A percentile compares a stretch with the other conserved stretches of the same genome.
Conservation (phyloP, 2,329 filamentous ascomycete genomes). For the Scedosporium boydii region DNA sequence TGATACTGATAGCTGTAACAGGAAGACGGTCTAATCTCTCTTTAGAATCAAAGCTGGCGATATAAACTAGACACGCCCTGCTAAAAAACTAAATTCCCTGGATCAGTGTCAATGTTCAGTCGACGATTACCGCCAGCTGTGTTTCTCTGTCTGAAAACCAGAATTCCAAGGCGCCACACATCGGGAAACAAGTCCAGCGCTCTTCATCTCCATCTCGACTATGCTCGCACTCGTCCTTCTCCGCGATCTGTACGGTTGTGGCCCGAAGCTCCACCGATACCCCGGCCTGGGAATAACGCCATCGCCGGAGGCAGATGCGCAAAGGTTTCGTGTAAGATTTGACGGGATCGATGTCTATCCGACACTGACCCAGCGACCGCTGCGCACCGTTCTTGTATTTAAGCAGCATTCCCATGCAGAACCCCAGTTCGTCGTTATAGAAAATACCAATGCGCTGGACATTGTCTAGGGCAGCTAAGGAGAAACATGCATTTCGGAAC, state of each 20-base stretch:
- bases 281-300: background rate
- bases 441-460: slow-evolving; percentile 8
- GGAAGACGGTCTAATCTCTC: no score
- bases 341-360: slow-evolving; percentile 9
- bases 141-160: slow-evolving; percentile 11
- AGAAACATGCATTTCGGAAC: slow-evolving; percentile 9
- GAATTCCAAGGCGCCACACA: slow-evolving; percentile 10
- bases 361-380: slow-evolving; percentile 12
- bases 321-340: slow-evolving; percentile 7
- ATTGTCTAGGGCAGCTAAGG: slow-evolving; percentile 6
- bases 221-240: slow-evolving; percentile 6
- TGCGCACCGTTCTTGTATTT: slow-evolving; percentile 10
- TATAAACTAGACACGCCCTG: no score
- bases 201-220: slow-evolving; percentile 5
- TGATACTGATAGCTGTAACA: no score
- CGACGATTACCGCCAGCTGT: slow-evolving; percentile 6
- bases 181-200: slow-evolving; percentile 10
- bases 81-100: no score
- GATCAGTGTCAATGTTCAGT: background rate
- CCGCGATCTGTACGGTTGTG: slow-evolving; percentile 5
- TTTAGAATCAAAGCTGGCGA: no score
- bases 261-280: background rate
- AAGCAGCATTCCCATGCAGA: slow-evolving; percentile 11
- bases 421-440: background rate
- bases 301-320: slow-evolving; percentile 8